Base-by-base conservation (phyloP, 441 rosid species). In the Brassica hybrid region DNA sequence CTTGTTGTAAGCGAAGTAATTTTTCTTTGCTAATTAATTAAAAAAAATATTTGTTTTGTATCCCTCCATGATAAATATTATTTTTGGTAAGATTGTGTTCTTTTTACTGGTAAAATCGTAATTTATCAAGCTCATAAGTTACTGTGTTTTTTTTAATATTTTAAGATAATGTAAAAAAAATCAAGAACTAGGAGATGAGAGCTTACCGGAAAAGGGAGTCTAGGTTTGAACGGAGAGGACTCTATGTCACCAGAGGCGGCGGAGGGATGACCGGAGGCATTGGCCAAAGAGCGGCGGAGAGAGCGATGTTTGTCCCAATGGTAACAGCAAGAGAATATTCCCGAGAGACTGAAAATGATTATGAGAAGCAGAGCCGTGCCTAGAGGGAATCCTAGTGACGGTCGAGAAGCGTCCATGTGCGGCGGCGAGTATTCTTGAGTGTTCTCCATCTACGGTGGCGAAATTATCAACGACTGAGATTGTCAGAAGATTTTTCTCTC, bases 231-330 rank as follows among this genome's bases (percentile, higher is more conserved):
- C 1, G 88, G 88, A 1, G 87, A 85, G 5, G 90, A 82, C 59
- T 90, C 92, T 73, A 85, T 71, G 45, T 86, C 92, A 27, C 18
- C 62, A 25, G 72, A 32, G 69, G 32, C 17, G 18, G 80, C 75
- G 68, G 82, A 74, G 48, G 71, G 71, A 13, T 76, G 86, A 4
- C 82, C 83, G 7, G 81, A 14, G 43, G 79, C 82, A 6, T 80
- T 78, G 74, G 86, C 67, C 58, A 77, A 74, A 73, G 92, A 84
- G 1, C 87, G 91, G 56, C 97, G 97, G 83, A 91, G 86, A 23
- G 97, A 90, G 17, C 94, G 83, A 81, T 91, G 86, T 84, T 92
- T 94, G 61, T 92, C 97, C 98, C 95, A 92, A 79, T 94, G 98
- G 84, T 94, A 94, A 80, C 97, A 92, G 77, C 97, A 94, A 65